Base-by-base conservation (phyloP, 2,329 filamentous ascomycete species). In the Cadophora sp. region DNA sequence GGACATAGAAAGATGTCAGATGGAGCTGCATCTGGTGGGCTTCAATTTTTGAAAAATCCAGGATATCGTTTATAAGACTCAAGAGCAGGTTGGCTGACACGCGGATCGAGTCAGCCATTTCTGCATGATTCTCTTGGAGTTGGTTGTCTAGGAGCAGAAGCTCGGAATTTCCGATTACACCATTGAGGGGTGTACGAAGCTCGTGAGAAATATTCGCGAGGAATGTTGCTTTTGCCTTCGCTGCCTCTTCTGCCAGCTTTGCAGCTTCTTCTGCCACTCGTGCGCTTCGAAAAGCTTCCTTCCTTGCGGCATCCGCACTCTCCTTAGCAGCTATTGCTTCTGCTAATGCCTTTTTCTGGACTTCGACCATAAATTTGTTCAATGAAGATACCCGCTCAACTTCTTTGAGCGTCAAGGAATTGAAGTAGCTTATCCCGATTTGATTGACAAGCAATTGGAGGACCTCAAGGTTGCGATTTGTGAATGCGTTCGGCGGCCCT, bases 11-110 rank as follows among this genome's bases (percentile, higher is more conserved):
- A 11, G 87, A 87, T 63, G 89, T 89, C 68, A 90, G 86, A 77
- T 92, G 92, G 1, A 94, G 86, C 77, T 96, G 93, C 82, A 97
- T 90, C 78, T 93, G 91, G 73, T 94, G 92, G 1, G 92, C 93
- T 78, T 97, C 93, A 82, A 96, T 93, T 79, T 97, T 97, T 31
- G 94, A 97, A 77, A 97, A 97, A 80, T 98, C 95, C 4, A 97
- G 84, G 64, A 97, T 97, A 77, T 98, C 95, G 76, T 97, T 97
- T 81, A 97, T 97, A 61, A 97, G 92, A 0, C 93, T 96, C 31
- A 97, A 83, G 14, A 97, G 82, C 16, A 96, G 89, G 77, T 97
- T 94, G 0, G 93, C 93, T 61, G 92, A 96, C 37, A 94, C 86
- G 62, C 93, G 89, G 64, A 97, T 96, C 16, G 93, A 95, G 76